phyloP scores from a whole-genome alignment of 768 basidiomycete genomes.

The Auricularia sp. region DNA sequence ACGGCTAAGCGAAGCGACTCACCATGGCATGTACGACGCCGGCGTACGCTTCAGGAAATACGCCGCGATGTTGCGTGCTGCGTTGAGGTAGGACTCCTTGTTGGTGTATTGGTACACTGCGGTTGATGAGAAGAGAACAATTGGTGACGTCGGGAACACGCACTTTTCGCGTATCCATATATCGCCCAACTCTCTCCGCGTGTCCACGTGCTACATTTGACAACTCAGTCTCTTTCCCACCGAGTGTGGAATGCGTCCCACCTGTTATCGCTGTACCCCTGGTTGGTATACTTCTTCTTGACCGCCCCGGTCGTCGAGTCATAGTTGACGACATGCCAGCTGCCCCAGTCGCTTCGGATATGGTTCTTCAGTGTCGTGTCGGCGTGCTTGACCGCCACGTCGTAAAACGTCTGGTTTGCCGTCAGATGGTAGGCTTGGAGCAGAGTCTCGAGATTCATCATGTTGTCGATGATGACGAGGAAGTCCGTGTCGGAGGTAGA shows the following conservation, averaged over 20 bases:
- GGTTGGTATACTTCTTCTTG: constrained; percentile 43
- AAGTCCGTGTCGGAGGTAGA: neutral
- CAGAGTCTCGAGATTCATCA: constrained; percentile 57
- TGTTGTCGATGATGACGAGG: constrained; percentile 62
- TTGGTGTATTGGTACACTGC: constrained; percentile 6
- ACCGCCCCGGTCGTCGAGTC: constrained; percentile 54
- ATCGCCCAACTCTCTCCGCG: constrained; percentile 66
- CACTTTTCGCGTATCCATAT: constrained; percentile 60
- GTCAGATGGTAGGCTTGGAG: constrained; percentile 27
- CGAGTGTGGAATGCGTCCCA: neutral
- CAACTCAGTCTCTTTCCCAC: too few species aligned
- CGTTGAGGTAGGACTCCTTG: neutral
- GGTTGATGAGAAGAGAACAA: neutral
- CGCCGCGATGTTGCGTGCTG: constrained; percentile 2
- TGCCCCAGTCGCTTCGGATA: constrained; percentile 27
- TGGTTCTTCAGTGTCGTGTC: constrained; percentile 59
- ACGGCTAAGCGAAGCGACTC: neutral
- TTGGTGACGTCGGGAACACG: constrained; percentile 11
- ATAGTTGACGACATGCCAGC: constrained; percentile 43
- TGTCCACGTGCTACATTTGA: constrained; percentile 51
- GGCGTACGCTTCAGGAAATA: constrained; percentile 4
- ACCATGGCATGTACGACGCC: constrained; percentile 1
- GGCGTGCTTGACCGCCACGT: constrained; percentile 56
- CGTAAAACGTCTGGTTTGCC: constrained; percentile 43
- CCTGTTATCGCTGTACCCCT: constrained; percentile 47